These are phyloP conservation scores for Physocladia obscura DNA, from an alignment of 192 early-diverging fungal genomes.

Conservation along the genomic window DNA sequence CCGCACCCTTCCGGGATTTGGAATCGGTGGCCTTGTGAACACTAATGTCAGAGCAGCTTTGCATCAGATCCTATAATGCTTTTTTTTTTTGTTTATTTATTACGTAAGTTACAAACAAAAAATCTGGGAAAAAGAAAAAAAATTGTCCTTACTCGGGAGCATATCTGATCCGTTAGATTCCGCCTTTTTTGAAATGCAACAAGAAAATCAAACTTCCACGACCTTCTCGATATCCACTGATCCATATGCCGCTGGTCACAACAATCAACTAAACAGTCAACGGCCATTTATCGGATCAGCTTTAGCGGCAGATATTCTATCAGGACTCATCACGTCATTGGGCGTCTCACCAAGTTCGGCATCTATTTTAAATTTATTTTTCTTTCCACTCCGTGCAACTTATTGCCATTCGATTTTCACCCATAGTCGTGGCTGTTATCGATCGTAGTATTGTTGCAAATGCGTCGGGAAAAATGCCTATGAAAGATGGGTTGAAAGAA, in stretches of 20 bases:
- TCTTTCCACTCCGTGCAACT: constrained; percentile 23
- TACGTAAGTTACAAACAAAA: not conserved
- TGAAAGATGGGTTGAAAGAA: constrained; percentile 24
- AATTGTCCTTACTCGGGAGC: not conserved
- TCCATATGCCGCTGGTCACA: not conserved
- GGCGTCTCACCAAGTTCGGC: not conserved
- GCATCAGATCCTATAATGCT: not conserved
- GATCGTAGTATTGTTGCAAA: constrained; percentile 48
- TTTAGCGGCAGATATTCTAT: not conserved
- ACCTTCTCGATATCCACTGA: not conserved
- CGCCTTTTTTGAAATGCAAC: not conserved
- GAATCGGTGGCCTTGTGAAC: constrained; percentile 47
- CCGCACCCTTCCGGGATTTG: constrained; percentile 50
- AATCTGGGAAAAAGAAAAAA: too few species aligned
- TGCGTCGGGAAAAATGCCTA: constrained; percentile 33
- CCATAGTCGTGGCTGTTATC: constrained; percentile 44
- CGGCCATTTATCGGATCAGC: not conserved
- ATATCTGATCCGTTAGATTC: not conserved
- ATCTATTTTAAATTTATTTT: not conserved
- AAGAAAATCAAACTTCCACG: not conserved
- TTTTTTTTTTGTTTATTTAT: not conserved
- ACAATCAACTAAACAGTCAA: not conserved
- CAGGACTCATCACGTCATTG: not conserved
- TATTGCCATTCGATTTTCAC: too few species aligned
- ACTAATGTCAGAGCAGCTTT: not conserved